These are phyloP conservation scores for Moringa oleifera DNA, from an alignment of 345 rosid species.

Conservation along the genomic window DNA sequence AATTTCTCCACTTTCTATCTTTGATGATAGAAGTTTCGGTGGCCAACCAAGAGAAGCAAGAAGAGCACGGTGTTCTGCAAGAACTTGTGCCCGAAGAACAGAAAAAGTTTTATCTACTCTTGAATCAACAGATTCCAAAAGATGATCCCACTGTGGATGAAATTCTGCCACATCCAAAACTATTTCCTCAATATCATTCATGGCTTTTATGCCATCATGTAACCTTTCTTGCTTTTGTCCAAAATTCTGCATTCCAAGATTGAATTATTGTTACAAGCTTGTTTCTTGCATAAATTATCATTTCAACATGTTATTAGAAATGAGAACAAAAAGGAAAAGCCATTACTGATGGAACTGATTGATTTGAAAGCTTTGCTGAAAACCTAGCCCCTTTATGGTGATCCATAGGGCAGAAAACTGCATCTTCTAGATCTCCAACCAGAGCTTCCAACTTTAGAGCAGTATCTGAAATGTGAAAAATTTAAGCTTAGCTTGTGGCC, in stretches of 20 bases:
- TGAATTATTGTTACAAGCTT: conserved; percentile 4
- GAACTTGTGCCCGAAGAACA: conserved; percentile 50
- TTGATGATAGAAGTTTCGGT: conserved; percentile 45
- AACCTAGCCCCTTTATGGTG: conserved; percentile 28
- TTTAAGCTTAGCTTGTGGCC: conserved; percentile 3
- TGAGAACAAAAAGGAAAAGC: conserved; percentile 9
- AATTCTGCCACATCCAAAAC: conserved; percentile 35
- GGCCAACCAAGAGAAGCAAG: conserved; percentile 86
- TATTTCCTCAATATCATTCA: conserved; percentile 48
- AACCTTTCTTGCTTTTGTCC: conserved; percentile 44
- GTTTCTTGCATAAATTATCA: background rate
- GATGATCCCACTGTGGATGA: conserved; percentile 50
- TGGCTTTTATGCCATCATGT: conserved; percentile 36
- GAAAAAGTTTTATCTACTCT: conserved; percentile 62
- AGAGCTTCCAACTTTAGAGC: conserved; percentile 60
- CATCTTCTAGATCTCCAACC: conserved; percentile 86
- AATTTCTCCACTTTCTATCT: conserved; percentile 29
- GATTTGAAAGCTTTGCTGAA: conserved; percentile 30
- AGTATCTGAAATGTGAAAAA: conserved; percentile 39
- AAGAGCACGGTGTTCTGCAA: conserved; percentile 69
- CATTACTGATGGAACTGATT: conserved; percentile 24
- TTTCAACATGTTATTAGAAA: conserved; percentile 9
- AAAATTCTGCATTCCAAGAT: conserved; percentile 41
- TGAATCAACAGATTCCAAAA: conserved; percentile 54
- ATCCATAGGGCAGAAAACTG: conserved; percentile 36